Percentiles rank a stretch among this genome's conserved stretches.
phyloP scores from a whole-genome alignment of 352 stramenopile species.

The Pythium brachiatum region DNA sequence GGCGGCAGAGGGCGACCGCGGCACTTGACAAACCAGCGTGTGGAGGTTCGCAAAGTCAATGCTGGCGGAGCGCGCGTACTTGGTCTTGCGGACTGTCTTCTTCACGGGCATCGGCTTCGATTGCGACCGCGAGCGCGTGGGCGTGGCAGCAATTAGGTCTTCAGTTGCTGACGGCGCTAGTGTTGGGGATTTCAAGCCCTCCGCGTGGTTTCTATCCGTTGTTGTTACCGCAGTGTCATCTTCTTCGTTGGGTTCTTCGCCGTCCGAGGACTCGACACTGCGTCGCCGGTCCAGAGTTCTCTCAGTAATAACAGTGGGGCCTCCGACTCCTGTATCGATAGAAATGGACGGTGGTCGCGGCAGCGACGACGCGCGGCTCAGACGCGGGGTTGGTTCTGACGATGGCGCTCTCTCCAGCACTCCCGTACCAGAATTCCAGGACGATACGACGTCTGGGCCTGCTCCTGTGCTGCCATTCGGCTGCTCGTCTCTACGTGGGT shows the following conservation, averaged over 20 bases:
- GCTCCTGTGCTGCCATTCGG: slow-evolving; percentile 7
- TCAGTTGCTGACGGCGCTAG: slow-evolving; percentile 17
- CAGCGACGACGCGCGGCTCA: neutral
- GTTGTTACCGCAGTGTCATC: slow-evolving; percentile 5
- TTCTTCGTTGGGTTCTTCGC: slow-evolving; percentile 30
- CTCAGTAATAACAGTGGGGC: neutral
- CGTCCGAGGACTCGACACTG: slow-evolving; percentile 18
- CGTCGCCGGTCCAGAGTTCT: slow-evolving; percentile 1
- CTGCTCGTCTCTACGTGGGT: slow-evolving; percentile 4
- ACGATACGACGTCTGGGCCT: neutral
- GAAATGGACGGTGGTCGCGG: slow-evolving; percentile 1
- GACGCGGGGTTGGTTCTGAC: neutral
- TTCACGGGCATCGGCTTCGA: slow-evolving; percentile 7
- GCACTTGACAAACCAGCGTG: slow-evolving; percentile 23
- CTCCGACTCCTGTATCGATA: slow-evolving; percentile 6
- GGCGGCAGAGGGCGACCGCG: slow-evolving; percentile 4
- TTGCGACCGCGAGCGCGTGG: slow-evolving; percentile 6
- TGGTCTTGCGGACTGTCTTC: slow-evolving; percentile 35
- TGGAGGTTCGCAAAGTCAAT: slow-evolving; percentile 67
- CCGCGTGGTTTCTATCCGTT: neutral
- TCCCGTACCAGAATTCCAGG: neutral
- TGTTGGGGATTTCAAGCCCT: neutral
- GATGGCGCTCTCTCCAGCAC: neutral
- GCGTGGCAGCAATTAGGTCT: slow-evolving; percentile 3
- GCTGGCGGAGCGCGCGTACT: slow-evolving; percentile 68